Evolutionary conservation across 139 green algal species (phyloP).

Genomic region (Tetratostichococcus sp.): DNA sequence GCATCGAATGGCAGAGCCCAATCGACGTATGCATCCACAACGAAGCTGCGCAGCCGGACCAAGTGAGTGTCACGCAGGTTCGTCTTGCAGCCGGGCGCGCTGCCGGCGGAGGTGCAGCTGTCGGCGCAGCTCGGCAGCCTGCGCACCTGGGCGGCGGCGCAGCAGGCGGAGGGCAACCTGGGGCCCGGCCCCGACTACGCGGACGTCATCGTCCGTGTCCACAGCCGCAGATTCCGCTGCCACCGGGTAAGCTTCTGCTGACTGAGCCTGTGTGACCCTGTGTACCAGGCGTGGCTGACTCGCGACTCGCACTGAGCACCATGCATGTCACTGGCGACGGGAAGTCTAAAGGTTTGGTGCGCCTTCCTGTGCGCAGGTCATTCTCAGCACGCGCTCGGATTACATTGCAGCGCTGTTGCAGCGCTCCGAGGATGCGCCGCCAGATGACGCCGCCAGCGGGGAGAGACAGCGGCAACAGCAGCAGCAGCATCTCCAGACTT

Average conservation of each 20-base stretch:
- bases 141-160: neutral
- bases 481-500: neutral
- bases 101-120: constrained; percentile 12
- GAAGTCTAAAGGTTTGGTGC: no score
- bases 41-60: no score
- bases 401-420: constrained; percentile 15
- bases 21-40: no score
- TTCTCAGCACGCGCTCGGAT: constrained; percentile 23
- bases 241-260: neutral
- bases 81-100: constrained; percentile 20
- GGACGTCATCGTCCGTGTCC: constrained; percentile 7
- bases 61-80: constrained; percentile 13
- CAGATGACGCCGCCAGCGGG: no score
- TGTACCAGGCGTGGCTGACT: no score
- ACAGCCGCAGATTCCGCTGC: constrained; percentile 5
- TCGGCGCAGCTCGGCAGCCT: constrained; percentile 7
- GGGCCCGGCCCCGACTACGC: constrained; percentile 9
- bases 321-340: no score
- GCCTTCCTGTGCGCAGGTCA: constrained; percentile 1
- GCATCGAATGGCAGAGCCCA: no score
- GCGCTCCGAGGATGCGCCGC: neutral
- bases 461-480: neutral
- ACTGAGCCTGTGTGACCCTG: neutral
- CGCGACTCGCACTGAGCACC: no score
- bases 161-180: neutral